A percentile compares a stretch with the other conserved stretches of the same genome.
Conservation (phyloP, 441 rosid genomes). For the Arabidopsis lyrata region DNA sequence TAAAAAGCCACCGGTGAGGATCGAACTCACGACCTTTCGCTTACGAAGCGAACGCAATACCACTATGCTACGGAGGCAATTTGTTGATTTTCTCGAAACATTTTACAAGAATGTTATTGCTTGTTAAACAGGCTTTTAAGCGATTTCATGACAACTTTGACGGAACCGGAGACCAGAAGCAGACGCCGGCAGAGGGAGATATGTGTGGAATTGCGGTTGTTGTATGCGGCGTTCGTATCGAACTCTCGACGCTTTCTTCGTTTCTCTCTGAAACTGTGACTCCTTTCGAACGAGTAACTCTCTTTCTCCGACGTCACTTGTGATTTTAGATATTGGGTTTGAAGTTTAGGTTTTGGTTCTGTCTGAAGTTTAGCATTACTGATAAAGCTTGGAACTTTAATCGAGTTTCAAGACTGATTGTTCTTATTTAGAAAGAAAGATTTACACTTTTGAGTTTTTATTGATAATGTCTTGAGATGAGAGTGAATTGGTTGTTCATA, state of each 20-base stretch:
- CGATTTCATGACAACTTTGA: neutral
- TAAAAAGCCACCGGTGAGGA: constrained; percentile 77
- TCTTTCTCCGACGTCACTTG: neutral
- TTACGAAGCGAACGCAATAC: constrained; percentile 99
- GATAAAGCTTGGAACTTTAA: constrained; percentile 15
- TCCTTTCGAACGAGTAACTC: constrained; percentile 46
- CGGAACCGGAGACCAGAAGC: constrained; percentile 5
- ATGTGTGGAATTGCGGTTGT: constrained; percentile 89
- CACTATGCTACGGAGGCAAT: constrained; percentile 49
- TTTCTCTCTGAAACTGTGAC: constrained; percentile 26
- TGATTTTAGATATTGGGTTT: neutral
- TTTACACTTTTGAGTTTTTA: constrained; percentile 2
- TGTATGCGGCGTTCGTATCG: constrained; percentile 59
- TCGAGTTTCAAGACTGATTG: neutral
- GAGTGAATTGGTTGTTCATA: constrained; percentile 8
- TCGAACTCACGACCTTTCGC: constrained; percentile 99
- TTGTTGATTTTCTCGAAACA: neutral
- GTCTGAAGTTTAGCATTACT: neutral
- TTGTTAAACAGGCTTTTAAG: too few species aligned
- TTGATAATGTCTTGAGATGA: neutral
- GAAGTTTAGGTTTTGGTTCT: neutral
- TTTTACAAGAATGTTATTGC: too few species aligned
- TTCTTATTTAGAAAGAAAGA: constrained; percentile 10
- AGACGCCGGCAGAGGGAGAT: constrained; percentile 45
- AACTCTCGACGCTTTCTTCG: constrained; percentile 43